Evolutionary conservation across 2,329 filamentous ascomycete genomes (phyloP).

Genomic region (Ophiobolus disseminans): DNA sequence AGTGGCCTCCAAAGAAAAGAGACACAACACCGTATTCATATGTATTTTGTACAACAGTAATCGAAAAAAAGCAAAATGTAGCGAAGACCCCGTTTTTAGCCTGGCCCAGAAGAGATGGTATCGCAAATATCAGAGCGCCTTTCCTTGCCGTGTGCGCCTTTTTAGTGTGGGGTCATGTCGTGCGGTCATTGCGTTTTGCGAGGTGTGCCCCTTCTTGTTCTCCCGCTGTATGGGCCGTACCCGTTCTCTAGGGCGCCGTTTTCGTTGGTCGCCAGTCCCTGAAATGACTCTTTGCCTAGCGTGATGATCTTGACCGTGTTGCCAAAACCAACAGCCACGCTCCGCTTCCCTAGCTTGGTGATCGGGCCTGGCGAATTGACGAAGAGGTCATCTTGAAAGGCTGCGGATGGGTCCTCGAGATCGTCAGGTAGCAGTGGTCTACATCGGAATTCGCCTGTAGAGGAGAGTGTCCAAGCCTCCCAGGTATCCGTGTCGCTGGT

Average conservation of each 20-base stretch:
- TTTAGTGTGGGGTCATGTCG: no score
- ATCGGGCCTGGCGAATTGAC: conserved; percentile 72
- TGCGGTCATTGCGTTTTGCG: conserved; percentile 25
- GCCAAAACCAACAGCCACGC: conserved; percentile 74
- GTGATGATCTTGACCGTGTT: conserved; percentile 76
- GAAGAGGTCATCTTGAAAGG: conserved; percentile 61
- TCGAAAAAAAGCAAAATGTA: no score
- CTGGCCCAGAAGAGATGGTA: no score
- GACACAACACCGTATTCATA: no score
- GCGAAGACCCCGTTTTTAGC: no score
- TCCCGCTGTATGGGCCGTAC: conserved; percentile 17
- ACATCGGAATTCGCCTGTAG: conserved; percentile 54
- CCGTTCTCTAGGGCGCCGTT: conserved; percentile 17
- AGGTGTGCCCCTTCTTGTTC: conserved; percentile 15
- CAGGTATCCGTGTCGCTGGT: conserved; percentile 50
- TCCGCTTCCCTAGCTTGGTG: conserved; percentile 66
- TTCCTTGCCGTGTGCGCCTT: no score
- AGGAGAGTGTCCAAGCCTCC: conserved; percentile 62
- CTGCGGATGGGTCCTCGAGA: conserved; percentile 16
- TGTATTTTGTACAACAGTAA: no score
- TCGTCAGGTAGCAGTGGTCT: conserved; percentile 43
- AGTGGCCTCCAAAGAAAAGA: no score
- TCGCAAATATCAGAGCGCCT: no score
- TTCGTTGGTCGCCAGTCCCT: conserved; percentile 37
- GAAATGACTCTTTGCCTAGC: conserved; percentile 70